Base-by-base conservation (phyloP, 208 protist genomes). In the Trypanosoma scelopori region DNA sequence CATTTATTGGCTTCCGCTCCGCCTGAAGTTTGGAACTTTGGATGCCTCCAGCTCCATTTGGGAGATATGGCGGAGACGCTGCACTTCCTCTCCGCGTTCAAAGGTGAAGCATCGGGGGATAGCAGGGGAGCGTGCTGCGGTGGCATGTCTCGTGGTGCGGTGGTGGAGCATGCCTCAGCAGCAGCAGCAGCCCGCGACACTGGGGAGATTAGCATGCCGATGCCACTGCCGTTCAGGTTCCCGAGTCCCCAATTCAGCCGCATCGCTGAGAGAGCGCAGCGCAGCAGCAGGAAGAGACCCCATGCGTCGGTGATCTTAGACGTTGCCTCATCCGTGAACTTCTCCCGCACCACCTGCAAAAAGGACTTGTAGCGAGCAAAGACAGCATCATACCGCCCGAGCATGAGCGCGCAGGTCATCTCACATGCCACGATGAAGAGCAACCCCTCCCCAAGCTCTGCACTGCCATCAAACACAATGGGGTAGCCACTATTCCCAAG, bases 401-500 rank as follows among this genome's bases (percentile, higher is more conserved):
- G 79, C 43, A 90, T 59, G 56, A 82, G 22, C 12, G 64, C 75
- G 64, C 87, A 89, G 51, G 69, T 39, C 61, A 92, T 87, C 30
- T 89, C 83, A 49, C 69, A 74, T 3, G 75, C 71, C 20, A 60
- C 74, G 53, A 94, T 73, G 58, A 82, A 81, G 48, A 92, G 65
- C 18, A 94, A 67, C 0, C 81, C 85, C 35, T 90, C 85, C 1
- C 84, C 45, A 25, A 84, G 59, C 69, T 94, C 88, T 18, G 85
- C 66, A 6, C 56, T 61, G 13, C 69, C 43, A 30, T 71, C 56
- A 20, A 94, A 52, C 25, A 68, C 83, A 27, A 35, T 53, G n/a
- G 88, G 88, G 56, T 84, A 87, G 28, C 71, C 75, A 30, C 56
- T 60, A 13, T 46, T 66, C 15, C 68, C 67, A 30, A 49, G 47